A percentile compares a stretch with the other conserved stretches of the same genome.
Evolutionary conservation across 352 stramenopile genomes (phyloP).

Genomic region (Pythium dissimile): DNA sequence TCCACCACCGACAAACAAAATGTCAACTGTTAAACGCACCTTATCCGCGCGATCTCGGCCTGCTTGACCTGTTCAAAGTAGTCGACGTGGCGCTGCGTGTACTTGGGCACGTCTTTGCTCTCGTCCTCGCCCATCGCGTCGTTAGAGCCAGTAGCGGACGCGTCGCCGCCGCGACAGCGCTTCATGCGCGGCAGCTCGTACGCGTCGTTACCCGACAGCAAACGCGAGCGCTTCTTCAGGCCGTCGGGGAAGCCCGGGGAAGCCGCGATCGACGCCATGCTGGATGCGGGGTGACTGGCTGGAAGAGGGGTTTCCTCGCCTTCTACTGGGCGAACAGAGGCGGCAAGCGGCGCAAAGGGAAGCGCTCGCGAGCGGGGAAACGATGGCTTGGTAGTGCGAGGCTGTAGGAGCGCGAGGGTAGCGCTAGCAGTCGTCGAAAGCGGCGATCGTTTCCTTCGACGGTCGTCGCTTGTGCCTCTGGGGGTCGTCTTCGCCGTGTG

Average conservation of each 20-base stretch:
- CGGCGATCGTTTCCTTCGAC: conserved; percentile 18
- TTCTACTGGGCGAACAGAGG: not conserved
- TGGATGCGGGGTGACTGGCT: not conserved
- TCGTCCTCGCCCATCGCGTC: conserved; percentile 29
- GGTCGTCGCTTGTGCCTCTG: not conserved
- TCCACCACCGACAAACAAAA: not conserved
- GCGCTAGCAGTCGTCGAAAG: not conserved
- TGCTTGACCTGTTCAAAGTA: conserved; percentile 87
- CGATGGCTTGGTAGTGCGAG: not conserved
- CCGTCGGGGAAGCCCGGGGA: conserved; percentile 62
- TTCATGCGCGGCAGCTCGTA: conserved; percentile 64
- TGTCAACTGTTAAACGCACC: conserved; percentile 24
- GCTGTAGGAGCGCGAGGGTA: not conserved
- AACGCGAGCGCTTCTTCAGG: conserved; percentile 75
- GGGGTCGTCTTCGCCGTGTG: conserved; percentile 8
- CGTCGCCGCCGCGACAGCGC: conserved; percentile 37
- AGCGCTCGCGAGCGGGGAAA: not conserved
- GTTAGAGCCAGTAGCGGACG: conserved; percentile 17
- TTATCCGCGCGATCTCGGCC: conserved; percentile 72
- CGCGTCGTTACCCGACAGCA: conserved; percentile 34
- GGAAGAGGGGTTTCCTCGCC: not conserved
- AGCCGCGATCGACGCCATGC: conserved; percentile 74
- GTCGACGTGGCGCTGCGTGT: conserved; percentile 82
- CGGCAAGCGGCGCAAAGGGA: not conserved
- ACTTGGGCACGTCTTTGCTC: conserved; percentile 67